A percentile compares a stretch with the other conserved stretches of the same genome.
phyloP scores from a whole-genome alignment of 768 basidiomycete genomes.

The Phanerochaete carnosa region DNA sequence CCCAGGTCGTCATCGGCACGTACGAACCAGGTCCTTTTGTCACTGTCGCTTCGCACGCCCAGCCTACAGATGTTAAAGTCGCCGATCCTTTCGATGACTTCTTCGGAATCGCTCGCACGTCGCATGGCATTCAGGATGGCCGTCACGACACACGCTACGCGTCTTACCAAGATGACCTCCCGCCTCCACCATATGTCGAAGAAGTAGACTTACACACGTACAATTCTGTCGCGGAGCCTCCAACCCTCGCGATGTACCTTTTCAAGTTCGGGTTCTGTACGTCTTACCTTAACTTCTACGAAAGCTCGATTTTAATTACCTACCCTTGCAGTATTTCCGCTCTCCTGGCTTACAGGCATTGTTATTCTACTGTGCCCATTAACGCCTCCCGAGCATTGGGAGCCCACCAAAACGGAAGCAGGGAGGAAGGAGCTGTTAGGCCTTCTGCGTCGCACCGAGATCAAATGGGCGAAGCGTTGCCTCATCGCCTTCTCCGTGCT shows the following conservation, averaged over 20 bases:
- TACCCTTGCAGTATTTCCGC: constrained; percentile 39
- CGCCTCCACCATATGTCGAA: constrained; percentile 29
- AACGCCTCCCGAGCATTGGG: constrained; percentile 33
- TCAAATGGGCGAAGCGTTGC: constrained; percentile 42
- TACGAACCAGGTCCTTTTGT: background rate
- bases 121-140: constrained; percentile 27
- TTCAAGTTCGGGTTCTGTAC: constrained; percentile 50
- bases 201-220: constrained; percentile 32
- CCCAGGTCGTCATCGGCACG: constrained; percentile 12
- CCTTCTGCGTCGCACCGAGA: constrained; percentile 33
- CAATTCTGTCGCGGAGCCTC: constrained; percentile 31
- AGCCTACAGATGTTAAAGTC: constrained; percentile 6
- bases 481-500: constrained; percentile 23
- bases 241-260: constrained; percentile 43
- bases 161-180: constrained; percentile 18
- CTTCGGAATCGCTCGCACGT: constrained; percentile 24
- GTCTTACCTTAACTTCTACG: constrained; percentile 18
- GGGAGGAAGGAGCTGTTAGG: constrained; percentile 32
- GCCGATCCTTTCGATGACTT: constrained; percentile 24
- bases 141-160: constrained; percentile 24
- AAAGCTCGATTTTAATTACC: background rate
- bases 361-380: constrained; percentile 40
- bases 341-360: constrained; percentile 43
- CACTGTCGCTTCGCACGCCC: background rate
- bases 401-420: constrained; percentile 31